Evolutionary conservation across 2,329 filamentous ascomycete species (phyloP).

Genomic region (Neocatenulostroma microsporum): DNA sequence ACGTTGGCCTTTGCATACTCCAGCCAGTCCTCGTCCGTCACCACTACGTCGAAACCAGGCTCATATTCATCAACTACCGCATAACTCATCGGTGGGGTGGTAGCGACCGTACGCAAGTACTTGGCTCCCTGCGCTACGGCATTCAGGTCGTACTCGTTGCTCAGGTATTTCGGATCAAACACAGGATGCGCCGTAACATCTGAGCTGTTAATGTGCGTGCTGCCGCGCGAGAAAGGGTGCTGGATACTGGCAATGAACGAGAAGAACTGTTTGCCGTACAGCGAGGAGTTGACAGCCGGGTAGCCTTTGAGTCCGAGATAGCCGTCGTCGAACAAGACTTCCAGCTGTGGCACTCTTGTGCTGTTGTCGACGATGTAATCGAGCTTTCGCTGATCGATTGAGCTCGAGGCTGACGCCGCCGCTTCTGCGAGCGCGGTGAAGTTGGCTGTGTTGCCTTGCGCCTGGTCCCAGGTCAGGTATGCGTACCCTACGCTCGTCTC

Average conservation of each 20-base stretch:
- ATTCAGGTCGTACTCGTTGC: constrained; percentile 19
- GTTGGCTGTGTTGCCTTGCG: constrained; percentile 25
- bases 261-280: constrained; percentile 27
- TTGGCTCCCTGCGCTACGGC: constrained; percentile 16
- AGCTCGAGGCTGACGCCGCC: constrained; percentile 6
- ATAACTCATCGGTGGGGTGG: constrained; percentile 31
- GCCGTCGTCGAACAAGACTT: constrained; percentile 38
- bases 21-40: constrained; percentile 16
- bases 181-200: constrained; percentile 15
- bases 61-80: constrained; percentile 15
- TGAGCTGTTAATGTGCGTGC: constrained; percentile 18
- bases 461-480: constrained; percentile 38
- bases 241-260: constrained; percentile 30
- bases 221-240: constrained; percentile 26
- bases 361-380: constrained; percentile 31
- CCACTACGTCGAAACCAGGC: constrained; percentile 12
- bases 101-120: constrained; percentile 36
- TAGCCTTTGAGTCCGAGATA: constrained; percentile 39
- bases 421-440: constrained; percentile 21
- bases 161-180: constrained; percentile 24
- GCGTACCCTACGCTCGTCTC: constrained; percentile 35
- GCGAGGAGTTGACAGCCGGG: constrained; percentile 24
- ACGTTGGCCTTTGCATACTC: constrained; percentile 18
- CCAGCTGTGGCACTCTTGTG: constrained; percentile 33
- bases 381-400: constrained; percentile 9